Evolutionary conservation across 1,284 basidiomycete genomes (phyloP), one percentile per base, ranked within the genome.

Genomic region (Sporisorium graminicola): DNA sequence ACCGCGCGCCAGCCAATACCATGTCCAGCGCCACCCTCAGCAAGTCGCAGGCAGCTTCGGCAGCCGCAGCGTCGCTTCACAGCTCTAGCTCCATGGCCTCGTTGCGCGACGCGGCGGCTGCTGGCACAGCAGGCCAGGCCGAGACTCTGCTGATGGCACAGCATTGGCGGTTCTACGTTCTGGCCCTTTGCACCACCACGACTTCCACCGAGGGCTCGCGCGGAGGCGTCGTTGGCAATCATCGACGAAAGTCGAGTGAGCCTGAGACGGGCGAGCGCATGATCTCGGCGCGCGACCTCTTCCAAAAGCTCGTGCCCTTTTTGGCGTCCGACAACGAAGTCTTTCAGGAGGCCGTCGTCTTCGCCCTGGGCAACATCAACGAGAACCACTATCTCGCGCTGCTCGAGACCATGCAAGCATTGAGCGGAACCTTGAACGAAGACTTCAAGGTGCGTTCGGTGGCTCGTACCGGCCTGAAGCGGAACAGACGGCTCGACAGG

Each of bases 141-240:
- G 93, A 95, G 27, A 90, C 91, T 64, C 89, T 88, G 71, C 85
- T 87, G 10, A 86, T 92, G 42, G 90, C 94, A 24, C 91, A 92
- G 52, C 94, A 96, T 84, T 98, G 94, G 95, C 90, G 92, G 68
- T 88, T 91, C 29, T 96, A 94, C 91, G 89, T 94, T 53, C 92
- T 93, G 68, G 89, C 93, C 12, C 88, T 95, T 7, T 94, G 92
- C 78, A 90, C 92, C 18, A 94, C 93, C 0, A 86, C 87, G 44
- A 79, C 82, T 7, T 74, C 85, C n/a, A 80, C 84, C 10, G 74
- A 79, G 29, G 77, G 76, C 31, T 78, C 78, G 2, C 70, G 74
- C 12, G 69, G 78, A 0, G 91, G 92, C 3, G 88, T 90, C 0
- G 89, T 90, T 27, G 89, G 91, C 53, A 92, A 92, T 56, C 92